Evolutionary conservation across 805 yeast species (phyloP).

Genomic region (Ogataea siamensis): DNA sequence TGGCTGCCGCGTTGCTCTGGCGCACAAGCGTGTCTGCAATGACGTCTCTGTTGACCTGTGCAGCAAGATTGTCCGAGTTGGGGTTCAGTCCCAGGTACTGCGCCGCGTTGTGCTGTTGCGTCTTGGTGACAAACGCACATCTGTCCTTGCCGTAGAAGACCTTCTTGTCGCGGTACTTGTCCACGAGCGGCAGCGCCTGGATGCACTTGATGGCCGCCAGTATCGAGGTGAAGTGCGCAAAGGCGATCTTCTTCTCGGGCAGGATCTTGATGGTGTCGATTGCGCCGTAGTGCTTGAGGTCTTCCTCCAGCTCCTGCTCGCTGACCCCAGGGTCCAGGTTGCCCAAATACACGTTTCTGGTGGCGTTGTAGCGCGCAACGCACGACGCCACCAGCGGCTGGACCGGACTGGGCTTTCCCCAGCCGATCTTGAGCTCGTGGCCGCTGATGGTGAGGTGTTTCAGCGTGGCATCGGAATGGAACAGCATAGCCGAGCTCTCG

Average conservation of each 20-base stretch:
- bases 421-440: constrained; percentile 81
- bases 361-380: constrained; percentile 83
- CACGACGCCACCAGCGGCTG: constrained; percentile 72
- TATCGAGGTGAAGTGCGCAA: constrained; percentile 85
- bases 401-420: constrained; percentile 84
- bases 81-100: constrained; percentile 91
- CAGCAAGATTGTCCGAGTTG: constrained; percentile 76
- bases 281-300: constrained; percentile 70
- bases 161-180: constrained; percentile 71
- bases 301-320: constrained; percentile 64
- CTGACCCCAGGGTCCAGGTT: constrained; percentile 58
- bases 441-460: constrained; percentile 78
- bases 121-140: constrained; percentile 89
- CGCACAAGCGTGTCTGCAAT: constrained; percentile 78
- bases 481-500: constrained; percentile 81
- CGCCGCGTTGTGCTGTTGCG: constrained; percentile 96
- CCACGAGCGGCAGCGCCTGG: constrained; percentile 63
- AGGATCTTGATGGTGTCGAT: constrained; percentile 83
- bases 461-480: constrained; percentile 90
- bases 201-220: constrained; percentile 85
- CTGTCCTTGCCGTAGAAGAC: constrained; percentile 93
- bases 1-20: constrained; percentile 97
- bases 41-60: constrained; percentile 52
- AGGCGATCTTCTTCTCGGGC: constrained; percentile 80
- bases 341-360: constrained; percentile 91